phyloP scores from a whole-genome alignment of 129 eudicot species.

The Oenanthe sinensis region DNA sequence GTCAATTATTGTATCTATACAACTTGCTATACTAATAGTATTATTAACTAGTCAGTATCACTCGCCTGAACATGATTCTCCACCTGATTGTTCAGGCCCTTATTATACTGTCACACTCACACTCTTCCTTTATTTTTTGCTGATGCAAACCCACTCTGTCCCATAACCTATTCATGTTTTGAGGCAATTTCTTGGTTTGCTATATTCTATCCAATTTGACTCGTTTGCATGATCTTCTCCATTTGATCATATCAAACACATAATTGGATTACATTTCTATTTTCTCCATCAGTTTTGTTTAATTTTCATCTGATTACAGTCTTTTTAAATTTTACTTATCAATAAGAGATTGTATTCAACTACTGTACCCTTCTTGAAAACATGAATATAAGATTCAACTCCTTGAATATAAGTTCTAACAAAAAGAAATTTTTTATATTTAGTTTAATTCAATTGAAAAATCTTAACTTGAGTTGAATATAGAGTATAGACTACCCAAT shows the following conservation, averaged over 20 bases:
- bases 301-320: too few relatives aligned
- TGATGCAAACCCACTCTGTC: constrained; percentile 63
- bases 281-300: background rate
- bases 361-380: too few relatives aligned
- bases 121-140: background rate
- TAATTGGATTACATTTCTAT: constrained; percentile 40
- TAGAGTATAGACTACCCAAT: too few relatives aligned
- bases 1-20: constrained; percentile 17
- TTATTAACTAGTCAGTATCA: constrained; percentile 22
- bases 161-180: constrained; percentile 29
- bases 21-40: constrained; percentile 28
- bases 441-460: too few relatives aligned
- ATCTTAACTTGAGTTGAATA: too few relatives aligned
- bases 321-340: too few relatives aligned
- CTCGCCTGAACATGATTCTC: constrained; percentile 50
- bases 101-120: constrained; percentile 22
- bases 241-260: constrained; percentile 28
- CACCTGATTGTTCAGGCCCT: constrained; percentile 56
- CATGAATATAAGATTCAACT: too few relatives aligned
- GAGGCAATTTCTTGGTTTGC: constrained; percentile 75
- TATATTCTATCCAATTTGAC: constrained; percentile 21
- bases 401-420: too few relatives aligned
- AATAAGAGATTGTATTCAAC: too few relatives aligned
- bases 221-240: constrained; percentile 27
- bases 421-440: too few relatives aligned